Evolutionary conservation across 2,329 filamentous ascomycete species (phyloP), one percentile per base, ranked within the genome.

Genomic region (Colletotrichum graminicola): DNA sequence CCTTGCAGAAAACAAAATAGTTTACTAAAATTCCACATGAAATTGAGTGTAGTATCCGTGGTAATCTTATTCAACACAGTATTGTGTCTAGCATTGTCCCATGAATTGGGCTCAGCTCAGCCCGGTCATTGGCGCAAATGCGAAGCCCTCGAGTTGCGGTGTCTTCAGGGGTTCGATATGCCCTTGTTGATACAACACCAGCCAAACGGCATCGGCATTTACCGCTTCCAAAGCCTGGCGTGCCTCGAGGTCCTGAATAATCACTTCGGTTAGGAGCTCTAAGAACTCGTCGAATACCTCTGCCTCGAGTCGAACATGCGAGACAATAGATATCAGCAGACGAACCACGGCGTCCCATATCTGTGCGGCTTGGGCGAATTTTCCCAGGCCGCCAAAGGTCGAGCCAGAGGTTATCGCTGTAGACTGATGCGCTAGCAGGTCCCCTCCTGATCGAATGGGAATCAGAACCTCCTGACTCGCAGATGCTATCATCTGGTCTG

Each of bases 121-220:
- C 18, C 43, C 60, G 16, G 64, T 43, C 69, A 79, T 49, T 14
- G 63, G 68, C 14, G 67, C 72, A 76, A 87, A 87, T 5, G 74
- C 75, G 52, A 81, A 77, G 0, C 84, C 85, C 6, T 86, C 81
- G 75, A 87, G 75, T 29, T 78, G 75, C 11, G 86, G 86, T 14
- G 77, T 79, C 51, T 79, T 77, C 67, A 78, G 74, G 73, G 75
- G 76, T 64, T 82, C 76, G 45, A 84, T 76, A 71, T 80, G 74
- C 12, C 86, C 85, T 65, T 80, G 79, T 75, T 87, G 82, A 67
- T 88, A 87, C 76, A 88, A 80, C 51, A 84, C 83, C 74, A 95
- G 80, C 94, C 94, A 97, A 5, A 96, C 91, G 1, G 92, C 91
- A 82, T 96, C 93, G 1, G 86, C 83, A 78, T 95, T 94, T 64